These are phyloP conservation scores for Baorangia bicolor DNA, from an alignment of 768 basidiomycete species.

Conservation along the genomic window DNA sequence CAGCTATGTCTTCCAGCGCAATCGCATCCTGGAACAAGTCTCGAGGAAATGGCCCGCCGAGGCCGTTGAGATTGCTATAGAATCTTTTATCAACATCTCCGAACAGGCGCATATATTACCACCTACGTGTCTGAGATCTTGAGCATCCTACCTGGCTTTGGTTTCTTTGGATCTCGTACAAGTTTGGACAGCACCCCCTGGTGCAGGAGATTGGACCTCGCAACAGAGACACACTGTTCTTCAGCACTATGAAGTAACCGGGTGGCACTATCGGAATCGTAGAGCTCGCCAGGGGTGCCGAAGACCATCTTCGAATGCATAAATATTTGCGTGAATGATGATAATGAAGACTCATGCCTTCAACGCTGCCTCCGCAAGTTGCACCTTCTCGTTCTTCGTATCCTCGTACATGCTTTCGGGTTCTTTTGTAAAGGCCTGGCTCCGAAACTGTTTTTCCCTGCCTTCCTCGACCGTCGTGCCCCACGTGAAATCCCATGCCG, in stretches of 20 bases:
- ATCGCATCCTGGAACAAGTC: conserved; percentile 74
- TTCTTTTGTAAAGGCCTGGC: conserved; percentile 51
- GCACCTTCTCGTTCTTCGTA: conserved; percentile 37
- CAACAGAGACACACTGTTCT: conserved; percentile 52
- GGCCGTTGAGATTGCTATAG: conserved; percentile 62
- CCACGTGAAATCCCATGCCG: conserved; percentile 76
- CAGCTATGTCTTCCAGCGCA: conserved; percentile 56
- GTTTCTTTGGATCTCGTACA: conserved; percentile 59
- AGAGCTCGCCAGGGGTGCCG: conserved; percentile 67
- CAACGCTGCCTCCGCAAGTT: conserved; percentile 64
- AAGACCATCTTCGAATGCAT: conserved; percentile 62
- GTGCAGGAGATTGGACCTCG: conserved; percentile 57
- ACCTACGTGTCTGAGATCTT: conserved; percentile 73
- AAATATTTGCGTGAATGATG: background rate
- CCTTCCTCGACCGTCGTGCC: conserved; percentile 68
- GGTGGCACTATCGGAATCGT: conserved; percentile 59
- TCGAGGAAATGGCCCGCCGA: conserved; percentile 59
- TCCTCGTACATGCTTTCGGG: conserved; percentile 30
- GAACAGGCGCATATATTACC: background rate
- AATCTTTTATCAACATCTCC: background rate
- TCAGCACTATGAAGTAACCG: conserved; percentile 56
- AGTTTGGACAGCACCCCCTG: conserved; percentile 68
- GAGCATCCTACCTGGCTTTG: conserved; percentile 68
- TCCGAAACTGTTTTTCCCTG: conserved; percentile 66
- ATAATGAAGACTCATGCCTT: conserved; percentile 48